Conservation (phyloP, 1,139 yeast genomes). For the Hemisphaericaspora lyxosophila region DNA sequence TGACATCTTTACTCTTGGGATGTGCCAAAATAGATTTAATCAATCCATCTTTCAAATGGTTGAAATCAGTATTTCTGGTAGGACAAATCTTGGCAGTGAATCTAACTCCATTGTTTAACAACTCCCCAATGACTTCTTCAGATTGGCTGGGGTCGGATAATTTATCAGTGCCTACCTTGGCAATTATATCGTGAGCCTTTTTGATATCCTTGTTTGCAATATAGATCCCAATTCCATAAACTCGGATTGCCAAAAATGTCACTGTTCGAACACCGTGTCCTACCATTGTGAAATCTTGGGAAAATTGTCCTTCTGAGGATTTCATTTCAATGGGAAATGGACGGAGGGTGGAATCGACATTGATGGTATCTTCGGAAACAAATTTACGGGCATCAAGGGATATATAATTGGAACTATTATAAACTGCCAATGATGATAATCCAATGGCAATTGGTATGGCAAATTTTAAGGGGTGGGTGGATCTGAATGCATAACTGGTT, state of each 20-base stretch:
- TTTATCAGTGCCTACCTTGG: constrained; percentile 17
- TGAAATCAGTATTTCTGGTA: constrained; percentile 83
- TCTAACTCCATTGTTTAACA: constrained; percentile 61
- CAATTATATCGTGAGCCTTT: constrained; percentile 45
- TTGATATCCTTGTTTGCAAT: constrained; percentile 58
- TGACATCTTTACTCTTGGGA: constrained; percentile 39
- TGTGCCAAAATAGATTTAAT: constrained; percentile 70
- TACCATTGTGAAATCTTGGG: constrained; percentile 46
- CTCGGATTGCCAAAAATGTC: constrained; percentile 78
- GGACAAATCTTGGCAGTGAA: constrained; percentile 79
- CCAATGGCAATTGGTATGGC: constrained; percentile 9
- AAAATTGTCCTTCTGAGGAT: constrained; percentile 17
- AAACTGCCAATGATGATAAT: constrained; percentile 8
- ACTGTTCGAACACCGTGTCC: constrained; percentile 85
- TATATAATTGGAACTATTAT: constrained; percentile 2
- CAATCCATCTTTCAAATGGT: constrained; percentile 86
- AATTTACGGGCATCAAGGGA: constrained; percentile 7
- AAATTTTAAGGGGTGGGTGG: not conserved
- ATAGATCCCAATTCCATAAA: constrained; percentile 83
- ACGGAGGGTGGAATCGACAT: constrained; percentile 50
- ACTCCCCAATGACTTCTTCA: constrained; percentile 49
- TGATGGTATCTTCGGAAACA: constrained; percentile 20
- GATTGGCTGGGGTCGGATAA: constrained; percentile 37
- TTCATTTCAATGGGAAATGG: constrained; percentile 47
- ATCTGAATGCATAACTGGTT: not conserved